Base-by-base conservation (phyloP, 2,329 filamentous ascomycete genomes). In the Chaetomium globosum region DNA sequence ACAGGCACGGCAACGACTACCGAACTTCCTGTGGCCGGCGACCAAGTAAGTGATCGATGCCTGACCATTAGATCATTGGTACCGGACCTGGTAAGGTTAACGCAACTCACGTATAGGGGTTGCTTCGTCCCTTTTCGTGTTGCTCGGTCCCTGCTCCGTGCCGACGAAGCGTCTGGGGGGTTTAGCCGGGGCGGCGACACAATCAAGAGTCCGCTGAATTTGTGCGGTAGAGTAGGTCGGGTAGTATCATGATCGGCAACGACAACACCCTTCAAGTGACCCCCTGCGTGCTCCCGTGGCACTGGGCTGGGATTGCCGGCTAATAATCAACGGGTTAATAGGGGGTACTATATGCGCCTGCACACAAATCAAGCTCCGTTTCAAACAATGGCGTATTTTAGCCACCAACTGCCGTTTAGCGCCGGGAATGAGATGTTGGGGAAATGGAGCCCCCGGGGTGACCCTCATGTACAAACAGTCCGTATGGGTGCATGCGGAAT, bases 351-450 rank as follows among this genome's bases (percentile, higher is more conserved):
- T 58, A 61, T 28, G 30, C 26, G 21, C 26, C 30, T 65, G 56
- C 62, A 65, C 52, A 63, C 54, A 52, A 65, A 64, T 16, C 55
- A 59, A 61, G 21, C 53, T 62, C 58, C 64, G 63, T 71, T 71
- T 69, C 69, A 72, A 61, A 66, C 60, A 48, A 68, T 48, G 64
- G 65, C 55, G 60, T 62, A 69, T 56, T 71, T 71, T 71, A 70
- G 59, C 70, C 70, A 72, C 67, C 70, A 69, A 69, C 68, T 70
- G 63, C 69, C 68, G 65, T 68, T 70, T 69, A 67, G 68, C 66
- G 39, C 62, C 49, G 59, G 36, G 61, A 62, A 39, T 31, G 60
- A 39, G 13, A n/a, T 51, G 26, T 13, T 31, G 46, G 61, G 36
- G 48, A 8, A 36, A 43, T 43, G 39, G 39, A n/a, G 39, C n/a